These are phyloP conservation scores for Phytopythium oedochilum DNA, from an alignment of 352 stramenopile genomes.

Conservation along the genomic window DNA sequence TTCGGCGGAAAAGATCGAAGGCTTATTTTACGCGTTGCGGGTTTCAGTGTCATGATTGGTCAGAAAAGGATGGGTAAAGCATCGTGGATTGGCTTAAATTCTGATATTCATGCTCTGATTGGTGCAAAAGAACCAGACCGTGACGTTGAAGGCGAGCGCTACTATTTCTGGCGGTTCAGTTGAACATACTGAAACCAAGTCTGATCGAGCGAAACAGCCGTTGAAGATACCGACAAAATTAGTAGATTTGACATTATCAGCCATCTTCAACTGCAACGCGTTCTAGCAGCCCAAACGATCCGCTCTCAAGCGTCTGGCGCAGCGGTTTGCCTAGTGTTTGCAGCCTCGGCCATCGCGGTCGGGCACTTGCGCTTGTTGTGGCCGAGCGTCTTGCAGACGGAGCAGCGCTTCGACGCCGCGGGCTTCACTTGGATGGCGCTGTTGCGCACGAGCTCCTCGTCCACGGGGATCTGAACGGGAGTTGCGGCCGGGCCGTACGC, in stretches of 20 bases:
- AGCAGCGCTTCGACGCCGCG: slow-evolving; percentile 26
- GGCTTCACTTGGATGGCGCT: slow-evolving; percentile 27
- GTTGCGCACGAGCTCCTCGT: slow-evolving; percentile 42
- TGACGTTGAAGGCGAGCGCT: not conserved
- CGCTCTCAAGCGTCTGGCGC: no score
- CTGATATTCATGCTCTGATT: not conserved
- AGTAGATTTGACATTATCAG: no score
- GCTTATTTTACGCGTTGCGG: not conserved
- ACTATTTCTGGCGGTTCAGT: not conserved
- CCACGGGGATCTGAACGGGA: slow-evolving; percentile 32
- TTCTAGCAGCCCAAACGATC: not conserved
- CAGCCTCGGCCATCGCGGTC: slow-evolving; percentile 9
- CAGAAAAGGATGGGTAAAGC: not conserved
- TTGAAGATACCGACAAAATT: not conserved
- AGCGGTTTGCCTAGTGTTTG: not conserved
- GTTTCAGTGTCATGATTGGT: not conserved
- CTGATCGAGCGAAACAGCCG: not conserved
- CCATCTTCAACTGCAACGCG: not conserved
- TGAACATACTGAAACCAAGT: not conserved
- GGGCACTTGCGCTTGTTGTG: slow-evolving; percentile 39
- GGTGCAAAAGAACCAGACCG: not conserved
- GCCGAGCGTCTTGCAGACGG: slow-evolving; percentile 32
- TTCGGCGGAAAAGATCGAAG: slow-evolving; percentile 48
- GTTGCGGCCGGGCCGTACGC: slow-evolving; percentile 22
- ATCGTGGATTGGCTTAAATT: not conserved